Base-by-base conservation (phyloP, 257 asterid genomes). In the Buddleja alternifolia region DNA sequence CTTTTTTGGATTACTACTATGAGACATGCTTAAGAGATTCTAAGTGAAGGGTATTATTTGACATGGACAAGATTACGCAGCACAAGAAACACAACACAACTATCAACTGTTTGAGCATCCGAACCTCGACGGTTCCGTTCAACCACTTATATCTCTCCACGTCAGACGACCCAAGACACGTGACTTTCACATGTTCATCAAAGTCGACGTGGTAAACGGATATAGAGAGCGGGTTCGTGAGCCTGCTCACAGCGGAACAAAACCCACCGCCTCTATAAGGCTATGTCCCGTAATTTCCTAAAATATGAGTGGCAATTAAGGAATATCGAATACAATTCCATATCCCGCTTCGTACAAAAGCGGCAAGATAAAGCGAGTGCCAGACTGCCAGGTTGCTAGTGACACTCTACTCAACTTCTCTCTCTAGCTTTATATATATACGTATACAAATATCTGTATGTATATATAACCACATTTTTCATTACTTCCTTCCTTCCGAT, bases 261-360 rank as follows among this genome's bases (percentile, higher is more conserved):
- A 25, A 56, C 71, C 63, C 56, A 55, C 29, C 50, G 8, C 60
- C 58, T 16, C 14, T 50, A 25, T 10, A 24, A 52, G 62, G 69
- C 7, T 15, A 65, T 12, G 0, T 36, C 50, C 42, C 15, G 72
- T 64, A 69, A 51, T 58, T 40, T 55, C 2, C 10, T 1, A 8
- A 44, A 8, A 4, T 0, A 12, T 0, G 14, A 24, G 66, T 39
- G 69, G 70, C 70, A 66, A 44, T 50, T 47, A 7, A 5, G 44
- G n/a, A 15, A 61, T 12, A 29, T 46, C 63, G 29, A 25, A 58
- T 41, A 40, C 25, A 23, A 69, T 20, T 40, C 7, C 71, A 8
- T 16, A 60, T 63, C 76, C 73, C 66, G 76, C 82, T 54, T 64
- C 70, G 67, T 24, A 32, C 45, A n/a, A 69, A 66, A 77, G 65